Base-by-base conservation (phyloP, 2,329 filamentous ascomycete genomes). In the Onygenales sp. region DNA sequence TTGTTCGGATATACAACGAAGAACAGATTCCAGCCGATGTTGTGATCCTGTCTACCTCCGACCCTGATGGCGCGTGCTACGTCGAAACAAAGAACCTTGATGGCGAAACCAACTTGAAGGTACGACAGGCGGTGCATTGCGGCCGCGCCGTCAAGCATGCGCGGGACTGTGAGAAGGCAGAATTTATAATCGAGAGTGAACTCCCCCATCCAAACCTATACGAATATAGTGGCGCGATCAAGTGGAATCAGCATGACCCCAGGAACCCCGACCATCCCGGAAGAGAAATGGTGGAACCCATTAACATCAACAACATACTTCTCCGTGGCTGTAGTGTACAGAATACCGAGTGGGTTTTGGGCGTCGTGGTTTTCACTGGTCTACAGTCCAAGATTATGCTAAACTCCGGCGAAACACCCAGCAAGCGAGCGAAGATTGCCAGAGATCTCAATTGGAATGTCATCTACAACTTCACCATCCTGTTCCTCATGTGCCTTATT, bases 381-480 rank as follows among this genome's bases (percentile, higher is more conserved):
- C 84, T 91, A 65, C 92, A 98, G 68, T 95, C 92, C 36, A 98
- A 97, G 74, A 97, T 96, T 68, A 98, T 98, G 93, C 87, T 96
- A 75, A 98, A 98, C 67, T 88, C 93, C 32, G 93, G 93, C 56
- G 86, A 92, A 57, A 98, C 93, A 1, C 93, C 94, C 10, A 95
- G 84, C 67, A 98, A 98, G 75, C 87, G 92, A 57, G 83, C 93
- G 39, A 84, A 88, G 60, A 91, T 98, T 62, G 88, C 91, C 51
- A 86, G 89, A 58, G 91, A 95, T 67, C 80, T 98, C 61, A 98
- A 98, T 74, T 94, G 89, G 81, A 95, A 95, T 69, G 91, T 98
- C 68, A 80, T 97, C 56, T 95, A 91, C 79, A 98, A 98, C 71
- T 97, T 98, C 66, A 76, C 87, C 62, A 84, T 98, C 61, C 80